Evolutionary conservation across 2,329 filamentous ascomycete species (phyloP), one percentile per base, ranked within the genome.

Genomic region (Grosmannia penicillata): DNA sequence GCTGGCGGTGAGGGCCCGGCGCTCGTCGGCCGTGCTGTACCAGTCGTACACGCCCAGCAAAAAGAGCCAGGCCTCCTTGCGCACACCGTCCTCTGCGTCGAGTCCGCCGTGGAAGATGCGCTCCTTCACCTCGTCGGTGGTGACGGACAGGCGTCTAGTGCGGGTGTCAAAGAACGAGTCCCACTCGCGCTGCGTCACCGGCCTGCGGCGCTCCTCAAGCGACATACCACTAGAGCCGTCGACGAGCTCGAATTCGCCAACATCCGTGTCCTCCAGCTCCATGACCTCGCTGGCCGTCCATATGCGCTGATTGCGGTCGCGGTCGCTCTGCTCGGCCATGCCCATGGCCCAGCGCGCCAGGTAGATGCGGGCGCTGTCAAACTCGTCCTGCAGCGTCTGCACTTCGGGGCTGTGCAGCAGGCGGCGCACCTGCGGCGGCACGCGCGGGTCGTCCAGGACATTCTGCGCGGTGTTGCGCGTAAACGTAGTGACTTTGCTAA

Each of bases 271-370:
- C 55, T 98, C 93, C 55, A 93, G 81, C 51, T 93, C 87, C 50
- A 96, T 66, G 4, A 95, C 81, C 59, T 98, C 91, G 46, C 78
- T 78, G 1, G 85, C 89, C 0, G 87, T 95, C 82, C 86, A 98
- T 52, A 94, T 87, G 33, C 87, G 70, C 56, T 87, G 81, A 37
- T 77, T 82, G 19, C 80, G 68, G 50, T 98, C 91, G 28, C 77
- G 70, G 53, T 98, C 91, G 50, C 87, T 89, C 61, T 98, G 91
- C 56, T 98, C 93, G 0, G 91, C 87, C 46, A 98, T 94, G 8
- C 86, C 86, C 91, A 98, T 96, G 3, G 91, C 91, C 91, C 91
- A 98, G 45, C 91, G 72, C 18, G 91, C 91, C 28, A 98, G 68
- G 53, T 98, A 98, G 43, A 98, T 70, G 46, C 91, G 74, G 4